These are phyloP conservation scores for Insectozyma bohioensis DNA, from an alignment of 1,139 yeast species.

Conservation along the genomic window DNA sequence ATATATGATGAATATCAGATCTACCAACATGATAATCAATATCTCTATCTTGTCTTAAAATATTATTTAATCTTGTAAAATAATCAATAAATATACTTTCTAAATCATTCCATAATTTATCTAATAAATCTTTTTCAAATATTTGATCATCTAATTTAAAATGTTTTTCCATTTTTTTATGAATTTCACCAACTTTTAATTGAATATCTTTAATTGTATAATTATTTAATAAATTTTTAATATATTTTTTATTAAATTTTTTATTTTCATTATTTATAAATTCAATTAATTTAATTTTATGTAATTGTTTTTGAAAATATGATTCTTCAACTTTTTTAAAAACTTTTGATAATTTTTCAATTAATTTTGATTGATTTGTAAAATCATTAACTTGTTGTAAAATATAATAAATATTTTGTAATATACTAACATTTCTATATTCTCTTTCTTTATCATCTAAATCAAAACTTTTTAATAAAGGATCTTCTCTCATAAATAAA, in stretches of 20 bases:
- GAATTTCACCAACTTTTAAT: constrained; percentile 54
- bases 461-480: constrained; percentile 43
- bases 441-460: constrained; percentile 59
- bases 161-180: constrained; percentile 58
- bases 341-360: constrained; percentile 45
- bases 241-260: constrained; percentile 54
- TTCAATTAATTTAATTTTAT: constrained; percentile 51
- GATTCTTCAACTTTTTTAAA: constrained; percentile 43
- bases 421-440: constrained; percentile 56
- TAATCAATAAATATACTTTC: constrained; percentile 34
- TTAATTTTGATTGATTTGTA: constrained; percentile 26
- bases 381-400: constrained; percentile 47
- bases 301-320: constrained; percentile 49
- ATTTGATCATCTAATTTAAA: constrained; percentile 35
- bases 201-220: constrained; percentile 62
- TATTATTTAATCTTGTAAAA: constrained; percentile 38
- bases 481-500: constrained; percentile 43
- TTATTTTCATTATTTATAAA: constrained; percentile 69
- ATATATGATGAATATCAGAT: constrained; percentile 36
- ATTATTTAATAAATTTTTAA: constrained; percentile 55
- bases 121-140: constrained; percentile 48
- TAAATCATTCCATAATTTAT: constrained; percentile 45
- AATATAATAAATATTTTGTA: constrained; percentile 63
- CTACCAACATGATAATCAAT: constrained; percentile 37
- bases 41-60: constrained; percentile 37